Conservation (phyloP, 495 filamentous ascomycete genomes). For the Eremomyces bilateralis region DNA sequence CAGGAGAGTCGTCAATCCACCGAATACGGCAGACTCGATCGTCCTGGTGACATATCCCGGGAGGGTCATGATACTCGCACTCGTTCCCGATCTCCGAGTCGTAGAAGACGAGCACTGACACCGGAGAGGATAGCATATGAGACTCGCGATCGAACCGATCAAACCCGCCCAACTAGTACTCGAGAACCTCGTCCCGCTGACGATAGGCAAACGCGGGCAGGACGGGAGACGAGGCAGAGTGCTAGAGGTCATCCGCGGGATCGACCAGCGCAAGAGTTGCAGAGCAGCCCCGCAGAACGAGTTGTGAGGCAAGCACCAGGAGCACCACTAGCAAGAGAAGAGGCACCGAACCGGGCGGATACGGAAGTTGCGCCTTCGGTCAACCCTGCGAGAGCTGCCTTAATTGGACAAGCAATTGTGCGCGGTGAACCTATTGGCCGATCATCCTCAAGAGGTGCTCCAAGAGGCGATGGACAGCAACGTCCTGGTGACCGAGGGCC, state of each 20-base stretch:
- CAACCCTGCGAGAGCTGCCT: slow-evolving; percentile 35
- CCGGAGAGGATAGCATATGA: slow-evolving; percentile 8
- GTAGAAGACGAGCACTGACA: slow-evolving; percentile 9
- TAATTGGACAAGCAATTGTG: slow-evolving; percentile 21
- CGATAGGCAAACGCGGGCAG: slow-evolving; percentile 8
- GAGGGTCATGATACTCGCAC: slow-evolving; percentile 10
- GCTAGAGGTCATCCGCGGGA: not conserved
- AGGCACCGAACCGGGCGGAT: not conserved
- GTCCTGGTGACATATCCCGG: slow-evolving; percentile 11
- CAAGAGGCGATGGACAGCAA: not conserved
- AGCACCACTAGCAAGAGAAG: not conserved
- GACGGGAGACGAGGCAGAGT: slow-evolving; percentile 7
- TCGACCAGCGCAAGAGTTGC: not conserved
- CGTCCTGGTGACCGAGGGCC: slow-evolving; percentile 11
- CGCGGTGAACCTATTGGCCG: not conserved
- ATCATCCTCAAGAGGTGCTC: too few species aligned
- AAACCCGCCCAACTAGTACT: not conserved
- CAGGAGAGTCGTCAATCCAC: slow-evolving; percentile 1
- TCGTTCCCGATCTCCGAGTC: slow-evolving; percentile 12
- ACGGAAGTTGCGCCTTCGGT: slow-evolving; percentile 14
- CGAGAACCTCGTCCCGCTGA: slow-evolving; percentile 9
- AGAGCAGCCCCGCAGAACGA: not conserved
- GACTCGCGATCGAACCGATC: slow-evolving; percentile 6
- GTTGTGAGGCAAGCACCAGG: not conserved
- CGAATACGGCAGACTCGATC: slow-evolving; percentile 15